phyloP scores from a whole-genome alignment of 2,329 filamentous ascomycete genomes.

The Claviceps pazoutovae region DNA sequence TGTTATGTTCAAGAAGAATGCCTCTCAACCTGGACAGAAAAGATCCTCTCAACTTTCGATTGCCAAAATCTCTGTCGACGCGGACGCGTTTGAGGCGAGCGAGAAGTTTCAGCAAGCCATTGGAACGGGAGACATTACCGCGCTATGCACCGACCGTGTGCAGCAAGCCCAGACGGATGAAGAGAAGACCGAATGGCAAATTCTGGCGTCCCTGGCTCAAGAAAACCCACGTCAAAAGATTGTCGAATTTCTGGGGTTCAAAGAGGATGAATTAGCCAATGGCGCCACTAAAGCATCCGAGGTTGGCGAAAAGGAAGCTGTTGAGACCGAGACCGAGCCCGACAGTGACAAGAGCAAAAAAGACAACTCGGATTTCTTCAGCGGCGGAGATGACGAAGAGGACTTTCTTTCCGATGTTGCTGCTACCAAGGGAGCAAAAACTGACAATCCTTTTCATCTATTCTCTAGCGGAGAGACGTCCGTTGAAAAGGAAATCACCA shows the following conservation, averaged over 20 bases:
- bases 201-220: constrained; percentile 77
- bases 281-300: constrained; percentile 26
- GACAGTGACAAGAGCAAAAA: constrained; percentile 34
- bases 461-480: constrained; percentile 72
- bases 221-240: constrained; percentile 77
- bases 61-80: constrained; percentile 78
- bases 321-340: constrained; percentile 20
- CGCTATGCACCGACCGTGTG: constrained; percentile 70
- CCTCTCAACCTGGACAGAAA: constrained; percentile 47
- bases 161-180: constrained; percentile 66
- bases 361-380: constrained; percentile 68
- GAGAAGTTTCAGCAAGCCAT: constrained; percentile 78
- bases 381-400: constrained; percentile 49
- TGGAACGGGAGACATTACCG: constrained; percentile 59
- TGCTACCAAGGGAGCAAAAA: constrained; percentile 81
- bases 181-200: constrained; percentile 91
- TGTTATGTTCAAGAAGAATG: constrained; percentile 53
- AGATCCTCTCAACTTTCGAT: constrained; percentile 67
- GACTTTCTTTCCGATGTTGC: constrained; percentile 77
- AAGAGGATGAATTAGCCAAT: constrained; percentile 40
- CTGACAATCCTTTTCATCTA: constrained; percentile 86
- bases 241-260: constrained; percentile 80
- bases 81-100: constrained; percentile 68
- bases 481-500: constrained; percentile 76
- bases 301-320: constrained; percentile 13